Evolutionary conservation across 495 filamentous ascomycete genomes (phyloP).

Genomic region (Aspergillus incahuasiensis): DNA sequence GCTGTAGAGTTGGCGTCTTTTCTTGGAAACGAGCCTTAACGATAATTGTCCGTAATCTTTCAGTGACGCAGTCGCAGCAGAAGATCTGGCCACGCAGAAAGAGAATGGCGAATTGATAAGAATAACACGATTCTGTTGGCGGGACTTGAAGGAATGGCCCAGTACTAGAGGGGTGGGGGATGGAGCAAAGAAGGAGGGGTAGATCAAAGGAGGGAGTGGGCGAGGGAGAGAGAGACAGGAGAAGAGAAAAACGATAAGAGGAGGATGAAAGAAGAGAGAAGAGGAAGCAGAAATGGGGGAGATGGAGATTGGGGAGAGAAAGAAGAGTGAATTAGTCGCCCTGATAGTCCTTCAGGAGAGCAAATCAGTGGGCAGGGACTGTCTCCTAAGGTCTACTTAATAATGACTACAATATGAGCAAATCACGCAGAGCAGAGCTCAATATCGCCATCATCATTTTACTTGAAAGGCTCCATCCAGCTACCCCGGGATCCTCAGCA

Average conservation of each 20-base stretch:
- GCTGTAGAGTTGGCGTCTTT: constrained; percentile 17
- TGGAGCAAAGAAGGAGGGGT: constrained; percentile 27
- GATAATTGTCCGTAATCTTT: constrained; percentile 4
- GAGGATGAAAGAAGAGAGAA: constrained; percentile 24
- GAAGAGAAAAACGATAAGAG: constrained; percentile 23
- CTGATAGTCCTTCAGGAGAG: constrained; percentile 1
- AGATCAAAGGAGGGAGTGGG: constrained; percentile 14
- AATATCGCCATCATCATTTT: constrained; percentile 5
- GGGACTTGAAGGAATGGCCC: constrained; percentile 40
- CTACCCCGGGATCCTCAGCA: constrained; percentile 5
- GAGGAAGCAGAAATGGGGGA: constrained; percentile 22
- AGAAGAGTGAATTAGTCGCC: constrained; percentile 16
- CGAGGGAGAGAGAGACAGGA: constrained; percentile 33
- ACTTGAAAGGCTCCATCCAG: not conserved
- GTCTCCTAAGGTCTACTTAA: not conserved
- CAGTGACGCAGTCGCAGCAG: constrained; percentile 12
- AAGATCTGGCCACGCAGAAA: constrained; percentile 33
- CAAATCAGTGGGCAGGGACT: not conserved
- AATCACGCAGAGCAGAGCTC: constrained; percentile 6
- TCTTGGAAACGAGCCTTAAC: constrained; percentile 4
- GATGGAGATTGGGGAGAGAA: constrained; percentile 28
- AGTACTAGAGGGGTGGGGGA: constrained; percentile 26
- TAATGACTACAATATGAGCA: constrained; percentile 7
- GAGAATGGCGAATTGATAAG: constrained; percentile 39
- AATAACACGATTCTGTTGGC: constrained; percentile 28